Base-by-base conservation (phyloP, 164 flowering plant species). In the Piper betle region DNA sequence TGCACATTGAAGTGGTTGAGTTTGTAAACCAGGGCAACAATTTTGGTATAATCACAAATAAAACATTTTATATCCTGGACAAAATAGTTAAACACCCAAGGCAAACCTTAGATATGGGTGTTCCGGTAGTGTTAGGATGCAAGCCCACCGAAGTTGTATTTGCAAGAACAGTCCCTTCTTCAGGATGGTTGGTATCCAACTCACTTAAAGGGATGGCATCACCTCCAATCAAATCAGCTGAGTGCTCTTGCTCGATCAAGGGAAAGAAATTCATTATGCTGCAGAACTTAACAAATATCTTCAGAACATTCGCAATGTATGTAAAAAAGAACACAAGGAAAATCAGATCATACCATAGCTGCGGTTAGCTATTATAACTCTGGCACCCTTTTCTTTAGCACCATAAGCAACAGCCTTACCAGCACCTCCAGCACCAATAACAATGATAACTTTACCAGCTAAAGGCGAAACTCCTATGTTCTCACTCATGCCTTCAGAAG, bases 381-480 rank as follows among this genome's bases (percentile, higher is more conserved):
- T 79, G 8, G 96, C 97, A 37, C 97, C 96, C 74, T 91, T 91
- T 63, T 75, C 87, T 71, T 86, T 87, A 53, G 94, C 97, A 65
- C 99, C 99, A 82, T 80, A 94, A 69, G 97, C 99, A 76, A 94
- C 91, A 61, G 99, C 97, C 80, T 87, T 91, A 57, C 97, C 99
- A 67, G 99, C 99, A 54, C 99, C 99, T 58, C 97, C 97, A 73
- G 99, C 99, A 61, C 99, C 99, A 76, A 91, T 85, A 60, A 94
- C 86, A 16, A 94, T 84, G 73, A 94, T 84, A 5, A 84, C 69
- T 74, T 78, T 91, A 55, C 88, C 89, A 65, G 83, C 80, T 72
- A 94, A 70, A 25, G 96, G 93, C 53, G 99, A 94, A 70, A 62
- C 68, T 62, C 57, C 57, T 53, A 71, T 37, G 62, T 61, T 61